Conservation (phyloP, 169 alveolate genomes). For the Sarcocystis neurona region DNA sequence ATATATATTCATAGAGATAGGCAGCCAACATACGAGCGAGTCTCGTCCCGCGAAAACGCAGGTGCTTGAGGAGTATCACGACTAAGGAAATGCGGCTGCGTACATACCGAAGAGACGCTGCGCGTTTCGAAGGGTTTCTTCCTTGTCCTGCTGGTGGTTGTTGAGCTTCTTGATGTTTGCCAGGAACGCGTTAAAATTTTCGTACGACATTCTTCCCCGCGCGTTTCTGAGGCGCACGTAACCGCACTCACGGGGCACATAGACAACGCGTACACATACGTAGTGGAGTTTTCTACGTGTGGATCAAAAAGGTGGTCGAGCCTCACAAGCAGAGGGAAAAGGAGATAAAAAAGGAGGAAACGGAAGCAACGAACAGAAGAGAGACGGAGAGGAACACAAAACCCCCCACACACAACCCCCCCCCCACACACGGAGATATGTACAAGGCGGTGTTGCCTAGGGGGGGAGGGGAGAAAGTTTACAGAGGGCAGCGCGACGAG, state of each 20-base stretch:
- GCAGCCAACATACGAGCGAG: neutral
- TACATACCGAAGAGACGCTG: conserved; percentile 12
- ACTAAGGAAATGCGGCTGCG: neutral
- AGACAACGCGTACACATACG: too few relatives aligned
- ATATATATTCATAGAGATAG: neutral
- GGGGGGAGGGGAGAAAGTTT: conserved; percentile 80
- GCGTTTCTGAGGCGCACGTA: conserved; percentile 71
- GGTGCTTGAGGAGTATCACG: neutral
- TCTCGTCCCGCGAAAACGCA: neutral
- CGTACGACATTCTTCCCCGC: conserved; percentile 73
- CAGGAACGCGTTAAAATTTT: conserved; percentile 78
- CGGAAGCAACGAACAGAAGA: neutral
- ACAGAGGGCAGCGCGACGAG: conserved; percentile 79
- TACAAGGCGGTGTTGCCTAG: conserved; percentile 76
- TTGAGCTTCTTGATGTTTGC: conserved; percentile 82
- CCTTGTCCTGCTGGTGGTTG: conserved; percentile 80
- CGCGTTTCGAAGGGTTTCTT: conserved; percentile 67
- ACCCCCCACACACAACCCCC: conserved; percentile 64
- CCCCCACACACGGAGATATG: conserved; percentile 75
- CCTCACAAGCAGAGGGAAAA: neutral
- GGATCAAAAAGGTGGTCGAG: neutral
- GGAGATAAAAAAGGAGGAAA: neutral
- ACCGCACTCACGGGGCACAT: too few relatives aligned
- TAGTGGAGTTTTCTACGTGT: too few relatives aligned
- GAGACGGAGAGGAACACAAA: neutral